phyloP scores from a whole-genome alignment of 2,329 filamentous ascomycete genomes.

The Amphichorda felina region DNA sequence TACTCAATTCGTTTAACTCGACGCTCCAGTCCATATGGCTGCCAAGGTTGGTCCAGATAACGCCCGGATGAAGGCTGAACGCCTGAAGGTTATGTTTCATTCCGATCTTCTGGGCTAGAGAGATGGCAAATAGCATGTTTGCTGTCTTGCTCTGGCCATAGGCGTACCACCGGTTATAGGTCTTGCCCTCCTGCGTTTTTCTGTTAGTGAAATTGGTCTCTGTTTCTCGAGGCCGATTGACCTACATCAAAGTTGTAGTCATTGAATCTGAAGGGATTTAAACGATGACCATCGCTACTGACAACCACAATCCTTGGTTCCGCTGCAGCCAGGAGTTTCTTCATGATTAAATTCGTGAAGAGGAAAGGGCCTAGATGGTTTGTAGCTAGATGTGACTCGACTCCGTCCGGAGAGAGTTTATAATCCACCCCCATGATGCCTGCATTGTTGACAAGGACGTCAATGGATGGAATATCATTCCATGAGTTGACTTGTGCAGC shows the following conservation, averaged over 20 bases:
- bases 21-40: conserved; percentile 13
- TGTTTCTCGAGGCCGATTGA: no score
- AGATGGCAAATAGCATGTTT: conserved; percentile 11
- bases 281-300: conserved; percentile 1
- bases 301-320: conserved; percentile 2
- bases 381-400: conserved; percentile 17
- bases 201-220: no score
- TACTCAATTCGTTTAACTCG: no score
- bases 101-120: conserved; percentile 9
- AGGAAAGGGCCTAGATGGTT: conserved; percentile 22
- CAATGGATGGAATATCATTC: conserved; percentile 15
- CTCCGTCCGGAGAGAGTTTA: conserved; percentile 19
- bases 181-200: conserved; percentile 6
- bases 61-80: conserved; percentile 9
- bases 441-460: conserved; percentile 19
- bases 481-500: conserved; percentile 19
- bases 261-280: not conserved
- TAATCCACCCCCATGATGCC: conserved; percentile 27
- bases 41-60: conserved; percentile 5
- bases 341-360: conserved; percentile 18
- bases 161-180: conserved; percentile 10
- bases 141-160: conserved; percentile 18
- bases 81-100: conserved; percentile 7
- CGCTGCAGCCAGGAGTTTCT: conserved; percentile 11
- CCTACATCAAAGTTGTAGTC: conserved; percentile 3